Conservation (phyloP, 768 basidiomycete species). For the Nevesoporus exiguus region DNA sequence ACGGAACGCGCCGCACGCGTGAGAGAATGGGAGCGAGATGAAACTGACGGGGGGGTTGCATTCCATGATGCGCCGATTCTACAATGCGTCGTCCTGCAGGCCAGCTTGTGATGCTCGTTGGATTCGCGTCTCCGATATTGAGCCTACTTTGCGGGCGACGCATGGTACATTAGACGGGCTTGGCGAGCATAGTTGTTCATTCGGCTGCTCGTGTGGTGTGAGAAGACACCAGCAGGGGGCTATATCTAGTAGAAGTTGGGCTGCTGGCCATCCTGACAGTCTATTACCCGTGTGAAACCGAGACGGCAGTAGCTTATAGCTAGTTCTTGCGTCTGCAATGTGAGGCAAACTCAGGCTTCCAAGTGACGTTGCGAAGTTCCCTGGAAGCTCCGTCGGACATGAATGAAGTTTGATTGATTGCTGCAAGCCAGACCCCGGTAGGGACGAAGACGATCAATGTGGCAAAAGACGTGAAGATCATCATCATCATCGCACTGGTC, state of each 20-base stretch:
- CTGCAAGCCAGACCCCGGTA: conserved; percentile 3
- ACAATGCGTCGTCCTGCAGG: conserved; percentile 26
- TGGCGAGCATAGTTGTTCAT: not conserved
- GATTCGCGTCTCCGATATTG: conserved; percentile 16
- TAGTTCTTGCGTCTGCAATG: not conserved
- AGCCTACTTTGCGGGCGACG: not conserved
- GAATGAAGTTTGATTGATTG: conserved; percentile 14
- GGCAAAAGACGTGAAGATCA: conserved; percentile 18
- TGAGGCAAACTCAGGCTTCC: not conserved
- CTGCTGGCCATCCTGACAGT: not conserved
- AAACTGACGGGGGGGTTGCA: conserved; percentile 8
- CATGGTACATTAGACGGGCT: not conserved
- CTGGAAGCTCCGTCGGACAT: conserved; percentile 24
- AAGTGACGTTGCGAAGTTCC: not conserved
- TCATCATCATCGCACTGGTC: conserved; percentile 15
- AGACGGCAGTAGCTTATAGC: not conserved
- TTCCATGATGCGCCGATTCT: conserved; percentile 8
- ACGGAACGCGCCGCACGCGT: conserved; percentile 14
- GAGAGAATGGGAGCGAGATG: conserved; percentile 15
- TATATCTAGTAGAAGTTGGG: not conserved
- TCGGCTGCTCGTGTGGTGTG: not conserved
- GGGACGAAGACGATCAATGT: conserved; percentile 17
- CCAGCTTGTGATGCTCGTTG: conserved; percentile 1
- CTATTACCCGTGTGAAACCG: not conserved
- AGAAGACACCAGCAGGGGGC: not conserved